A percentile compares a stretch with the other conserved stretches of the same genome.
Evolutionary conservation across 2,329 filamentous ascomycete species (phyloP).

Genomic region (Trichoderma atrobrunneum): DNA sequence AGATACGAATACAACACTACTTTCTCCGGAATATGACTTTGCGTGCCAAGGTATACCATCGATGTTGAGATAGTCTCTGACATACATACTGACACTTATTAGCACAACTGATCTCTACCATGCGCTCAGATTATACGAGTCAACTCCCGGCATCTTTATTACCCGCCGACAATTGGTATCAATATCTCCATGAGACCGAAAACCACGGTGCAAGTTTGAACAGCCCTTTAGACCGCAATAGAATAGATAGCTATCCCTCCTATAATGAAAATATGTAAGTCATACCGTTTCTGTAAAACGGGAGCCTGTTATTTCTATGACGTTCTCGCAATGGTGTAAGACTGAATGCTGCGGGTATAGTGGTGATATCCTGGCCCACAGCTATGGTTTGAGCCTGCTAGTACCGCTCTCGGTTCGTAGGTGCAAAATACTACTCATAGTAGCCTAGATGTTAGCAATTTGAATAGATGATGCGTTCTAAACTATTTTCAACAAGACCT

Average conservation of each 20-base stretch:
- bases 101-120: neutral
- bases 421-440: no score
- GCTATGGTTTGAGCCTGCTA: neutral
- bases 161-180: neutral
- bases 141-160: neutral
- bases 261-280: neutral
- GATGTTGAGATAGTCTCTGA: neutral
- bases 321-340: neutral
- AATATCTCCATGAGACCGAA: neutral
- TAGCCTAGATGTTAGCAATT: neutral
- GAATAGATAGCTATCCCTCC: neutral
- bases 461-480: neutral
- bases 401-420: neutral
- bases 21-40: neutral
- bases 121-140: neutral
- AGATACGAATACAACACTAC: neutral
- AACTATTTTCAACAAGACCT: accelerated
- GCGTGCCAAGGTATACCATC: neutral
- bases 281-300: neutral
- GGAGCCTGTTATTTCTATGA: neutral
- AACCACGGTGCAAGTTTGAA: neutral
- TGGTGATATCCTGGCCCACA: neutral
- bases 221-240: neutral
- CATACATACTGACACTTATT: neutral
- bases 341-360: neutral